These are phyloP conservation scores for Trapa bicornis DNA, from an alignment of 345 rosid genomes.

Conservation along the genomic window DNA sequence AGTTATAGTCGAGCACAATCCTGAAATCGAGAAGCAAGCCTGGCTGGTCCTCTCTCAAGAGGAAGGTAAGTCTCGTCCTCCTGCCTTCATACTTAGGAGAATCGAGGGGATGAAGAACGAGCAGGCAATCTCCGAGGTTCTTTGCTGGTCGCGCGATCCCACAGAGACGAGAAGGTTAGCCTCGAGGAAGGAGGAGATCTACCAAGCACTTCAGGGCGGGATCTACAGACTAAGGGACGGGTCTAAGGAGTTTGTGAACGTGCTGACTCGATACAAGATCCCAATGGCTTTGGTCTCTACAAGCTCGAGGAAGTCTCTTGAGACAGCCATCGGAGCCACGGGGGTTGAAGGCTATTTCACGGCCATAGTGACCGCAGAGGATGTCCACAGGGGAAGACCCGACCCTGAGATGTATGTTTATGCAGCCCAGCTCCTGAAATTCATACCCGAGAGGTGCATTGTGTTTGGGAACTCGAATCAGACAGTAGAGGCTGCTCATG, in stretches of 20 bases:
- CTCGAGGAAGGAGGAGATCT: conserved; percentile 71
- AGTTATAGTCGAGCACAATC: conserved; percentile 64
- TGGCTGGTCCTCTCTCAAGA: conserved; percentile 82
- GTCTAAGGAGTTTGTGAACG: conserved; percentile 77
- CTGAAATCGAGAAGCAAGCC: conserved; percentile 69
- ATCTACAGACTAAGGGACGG: conserved; percentile 60
- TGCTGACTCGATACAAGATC: conserved; percentile 68
- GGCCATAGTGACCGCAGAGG: conserved; percentile 77
- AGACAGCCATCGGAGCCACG: conserved; percentile 52
- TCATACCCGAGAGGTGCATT: conserved; percentile 89
- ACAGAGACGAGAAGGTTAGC: conserved; percentile 61
- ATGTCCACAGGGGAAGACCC: conserved; percentile 81
- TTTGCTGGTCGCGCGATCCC: conserved; percentile 95
- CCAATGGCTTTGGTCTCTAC: conserved; percentile 96
- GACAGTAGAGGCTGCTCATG: conserved; percentile 91
- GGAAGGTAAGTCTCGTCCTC: conserved; percentile 85
- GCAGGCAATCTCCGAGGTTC: conserved; percentile 89
- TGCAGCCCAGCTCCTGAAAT: conserved; percentile 76
- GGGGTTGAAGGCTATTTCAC: conserved; percentile 62
- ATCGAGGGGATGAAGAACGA: conserved; percentile 93
- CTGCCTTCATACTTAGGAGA: conserved; percentile 50
- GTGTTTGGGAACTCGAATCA: conserved; percentile 90
- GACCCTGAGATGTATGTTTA: conserved; percentile 89
- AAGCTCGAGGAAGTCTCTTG: conserved; percentile 57
- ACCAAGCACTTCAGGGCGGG: conserved; percentile 72